Evolutionary conservation across 495 filamentous ascomycete genomes (phyloP).

Genomic region (Xylaria scruposa): DNA sequence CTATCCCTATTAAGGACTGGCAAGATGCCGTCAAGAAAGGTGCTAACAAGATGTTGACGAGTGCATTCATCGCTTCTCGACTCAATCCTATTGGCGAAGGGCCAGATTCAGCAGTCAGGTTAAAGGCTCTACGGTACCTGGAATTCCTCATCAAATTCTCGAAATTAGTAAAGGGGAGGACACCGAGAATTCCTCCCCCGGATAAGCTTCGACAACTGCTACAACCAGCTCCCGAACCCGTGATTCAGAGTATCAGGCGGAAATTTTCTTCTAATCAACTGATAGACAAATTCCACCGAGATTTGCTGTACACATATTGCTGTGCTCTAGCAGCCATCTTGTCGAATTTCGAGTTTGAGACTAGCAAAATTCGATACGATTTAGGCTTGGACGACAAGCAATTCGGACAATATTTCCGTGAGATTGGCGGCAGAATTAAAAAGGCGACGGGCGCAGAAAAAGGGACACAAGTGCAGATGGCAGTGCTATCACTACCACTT

Average conservation of each 20-base stretch:
- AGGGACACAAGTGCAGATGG: slow-evolving; percentile 62
- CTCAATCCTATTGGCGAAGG: slow-evolving; percentile 62
- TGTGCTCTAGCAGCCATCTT: slow-evolving; percentile 72
- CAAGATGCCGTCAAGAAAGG: slow-evolving; percentile 66
- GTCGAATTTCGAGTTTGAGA: slow-evolving; percentile 80
- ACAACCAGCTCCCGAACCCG: slow-evolving; percentile 61
- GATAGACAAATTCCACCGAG: slow-evolving; percentile 67
- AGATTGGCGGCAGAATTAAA: slow-evolving; percentile 75
- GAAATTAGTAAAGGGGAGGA: slow-evolving; percentile 45
- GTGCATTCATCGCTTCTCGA: slow-evolving; percentile 71
- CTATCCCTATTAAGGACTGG: slow-evolving; percentile 77
- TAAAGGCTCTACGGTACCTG: slow-evolving; percentile 72
- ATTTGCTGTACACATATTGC: slow-evolving; percentile 71
- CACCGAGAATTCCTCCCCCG: slow-evolving; percentile 50
- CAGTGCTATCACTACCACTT: slow-evolving; percentile 77
- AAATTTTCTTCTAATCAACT: slow-evolving; percentile 69
- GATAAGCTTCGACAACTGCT: slow-evolving; percentile 58
- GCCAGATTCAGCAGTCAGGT: slow-evolving; percentile 60
- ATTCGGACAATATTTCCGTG: slow-evolving; percentile 73
- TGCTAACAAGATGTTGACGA: slow-evolving; percentile 60
- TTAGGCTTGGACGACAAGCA: slow-evolving; percentile 73
- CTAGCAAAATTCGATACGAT: slow-evolving; percentile 77
- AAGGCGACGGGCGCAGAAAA: slow-evolving; percentile 57
- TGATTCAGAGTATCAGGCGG: slow-evolving; percentile 71
- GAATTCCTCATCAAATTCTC: slow-evolving; percentile 70